Percentiles rank a stretch among this genome's conserved stretches.
These are phyloP conservation scores for Halophytophthora batemanensis DNA, from an alignment of 352 stramenopile genomes.

Conservation along the genomic window DNA sequence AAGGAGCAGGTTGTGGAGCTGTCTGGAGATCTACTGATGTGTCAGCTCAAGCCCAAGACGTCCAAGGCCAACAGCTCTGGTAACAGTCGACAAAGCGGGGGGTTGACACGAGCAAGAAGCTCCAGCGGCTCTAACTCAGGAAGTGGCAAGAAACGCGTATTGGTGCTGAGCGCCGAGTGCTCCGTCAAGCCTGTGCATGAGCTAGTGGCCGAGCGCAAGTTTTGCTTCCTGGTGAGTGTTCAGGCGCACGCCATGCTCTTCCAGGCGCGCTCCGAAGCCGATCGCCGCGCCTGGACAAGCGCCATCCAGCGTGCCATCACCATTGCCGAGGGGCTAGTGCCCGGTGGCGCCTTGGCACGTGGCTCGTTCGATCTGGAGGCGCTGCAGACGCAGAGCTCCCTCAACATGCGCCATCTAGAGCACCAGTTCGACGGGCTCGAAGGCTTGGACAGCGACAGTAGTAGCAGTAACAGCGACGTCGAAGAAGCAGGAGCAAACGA, in stretches of 20 bases:
- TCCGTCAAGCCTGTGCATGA: conserved; percentile 67
- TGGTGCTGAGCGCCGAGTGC: conserved; percentile 44
- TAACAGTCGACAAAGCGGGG: neutral
- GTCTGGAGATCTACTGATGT: conserved; percentile 59
- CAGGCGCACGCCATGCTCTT: conserved; percentile 63
- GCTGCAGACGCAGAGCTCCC: conserved; percentile 44
- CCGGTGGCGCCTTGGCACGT: conserved; percentile 27
- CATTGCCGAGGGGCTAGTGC: conserved; percentile 58
- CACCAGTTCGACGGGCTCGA: conserved; percentile 36
- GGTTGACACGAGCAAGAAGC: neutral
- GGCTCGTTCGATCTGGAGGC: conserved; percentile 47
- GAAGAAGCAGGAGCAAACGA: conserved; percentile 7
- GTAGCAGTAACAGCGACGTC: conserved; percentile 10
- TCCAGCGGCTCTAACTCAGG: conserved; percentile 7
- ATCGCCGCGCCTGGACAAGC: conserved; percentile 53
- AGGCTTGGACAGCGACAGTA: conserved; percentile 7
- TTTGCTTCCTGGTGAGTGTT: conserved; percentile 68
- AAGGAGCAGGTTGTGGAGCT: conserved; percentile 66
- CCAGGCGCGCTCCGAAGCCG: conserved; percentile 44
- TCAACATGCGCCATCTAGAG: conserved; percentile 46
- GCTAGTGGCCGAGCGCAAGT: conserved; percentile 51
- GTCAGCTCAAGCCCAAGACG: conserved; percentile 24
- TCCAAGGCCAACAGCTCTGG: conserved; percentile 13
- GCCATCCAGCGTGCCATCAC: conserved; percentile 69
- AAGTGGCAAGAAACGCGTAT: conserved; percentile 31